A percentile compares a stretch with the other conserved stretches of the same genome.
Evolutionary conservation across 148 eudicot genomes (phyloP).

Genomic region (Rhododendron henanense): DNA sequence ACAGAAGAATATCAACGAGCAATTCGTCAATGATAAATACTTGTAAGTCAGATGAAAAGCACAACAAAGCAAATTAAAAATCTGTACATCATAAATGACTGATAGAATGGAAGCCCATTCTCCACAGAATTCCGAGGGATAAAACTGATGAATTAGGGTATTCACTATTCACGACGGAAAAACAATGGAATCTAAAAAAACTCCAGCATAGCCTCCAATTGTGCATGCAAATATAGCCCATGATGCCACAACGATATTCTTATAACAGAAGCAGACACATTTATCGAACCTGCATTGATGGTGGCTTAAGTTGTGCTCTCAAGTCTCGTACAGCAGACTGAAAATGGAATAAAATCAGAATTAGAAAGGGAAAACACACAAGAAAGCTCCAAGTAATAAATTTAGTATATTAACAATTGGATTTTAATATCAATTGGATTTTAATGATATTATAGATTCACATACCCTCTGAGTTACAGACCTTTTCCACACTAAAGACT

Average conservation of each 20-base stretch:
- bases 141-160: background rate
- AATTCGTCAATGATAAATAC: background rate
- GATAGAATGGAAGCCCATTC: background rate
- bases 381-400: background rate
- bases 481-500: background rate
- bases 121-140: background rate
- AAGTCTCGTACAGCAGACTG: conserved; percentile 94
- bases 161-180: background rate
- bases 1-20: background rate
- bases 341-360: conserved; percentile 6
- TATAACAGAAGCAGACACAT: background rate
- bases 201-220: background rate
- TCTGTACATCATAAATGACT: background rate
- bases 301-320: conserved; percentile 89
- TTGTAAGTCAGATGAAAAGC: background rate
- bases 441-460: background rate
- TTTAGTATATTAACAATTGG: background rate
- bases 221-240: background rate
- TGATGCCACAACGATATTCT: background rate
- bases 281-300: conserved; percentile 82
- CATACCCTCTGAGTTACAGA: background rate
- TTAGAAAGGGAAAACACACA: conserved; percentile 7
- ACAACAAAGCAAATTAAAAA: background rate
- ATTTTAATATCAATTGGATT: background rate
- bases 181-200: background rate